These are phyloP conservation scores for Pseudogymnoascus sp. DNA, from an alignment of 2,329 filamentous ascomycete genomes.

Conservation along the genomic window DNA sequence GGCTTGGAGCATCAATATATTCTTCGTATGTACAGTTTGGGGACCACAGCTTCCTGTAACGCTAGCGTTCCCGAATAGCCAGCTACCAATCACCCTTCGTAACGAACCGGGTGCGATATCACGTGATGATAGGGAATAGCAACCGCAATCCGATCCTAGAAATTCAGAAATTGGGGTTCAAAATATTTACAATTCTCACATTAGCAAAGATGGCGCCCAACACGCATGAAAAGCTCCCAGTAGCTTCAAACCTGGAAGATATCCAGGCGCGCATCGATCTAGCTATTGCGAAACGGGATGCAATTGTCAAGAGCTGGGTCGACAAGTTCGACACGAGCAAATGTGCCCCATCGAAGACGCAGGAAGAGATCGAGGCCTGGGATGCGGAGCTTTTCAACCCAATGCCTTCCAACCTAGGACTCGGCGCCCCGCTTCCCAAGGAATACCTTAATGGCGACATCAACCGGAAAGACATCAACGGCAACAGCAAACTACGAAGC, in stretches of 20 bases:
- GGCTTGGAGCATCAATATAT: constrained; percentile 5
- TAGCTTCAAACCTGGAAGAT: constrained; percentile 20
- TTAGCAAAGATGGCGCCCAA: neutral
- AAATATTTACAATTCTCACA: constrained; percentile 7
- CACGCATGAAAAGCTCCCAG: neutral
- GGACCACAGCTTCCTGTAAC: constrained; percentile 7
- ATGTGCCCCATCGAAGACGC: constrained; percentile 21
- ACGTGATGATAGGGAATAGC: constrained; percentile 5
- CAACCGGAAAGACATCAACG: constrained; percentile 18
- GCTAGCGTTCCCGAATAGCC: constrained; percentile 1
- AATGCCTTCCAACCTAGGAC: constrained; percentile 25
- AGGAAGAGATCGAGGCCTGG: constrained; percentile 28
- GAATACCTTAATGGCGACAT: constrained; percentile 24
- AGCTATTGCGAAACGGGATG: constrained; percentile 27
- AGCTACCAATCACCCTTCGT: neutral
- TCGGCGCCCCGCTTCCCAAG: constrained; percentile 27
- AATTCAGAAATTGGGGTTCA: neutral
- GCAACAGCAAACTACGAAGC: constrained; percentile 27
- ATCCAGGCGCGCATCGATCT: constrained; percentile 28
- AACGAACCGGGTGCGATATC: neutral
- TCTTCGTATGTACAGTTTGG: constrained; percentile 9
- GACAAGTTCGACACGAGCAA: neutral
- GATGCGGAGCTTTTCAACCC: constrained; percentile 25
- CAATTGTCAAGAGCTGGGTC: constrained; percentile 27
- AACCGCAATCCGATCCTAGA: neutral